Base-by-base conservation (phyloP, 768 basidiomycete species). In the Pulveroboletus sp. region DNA sequence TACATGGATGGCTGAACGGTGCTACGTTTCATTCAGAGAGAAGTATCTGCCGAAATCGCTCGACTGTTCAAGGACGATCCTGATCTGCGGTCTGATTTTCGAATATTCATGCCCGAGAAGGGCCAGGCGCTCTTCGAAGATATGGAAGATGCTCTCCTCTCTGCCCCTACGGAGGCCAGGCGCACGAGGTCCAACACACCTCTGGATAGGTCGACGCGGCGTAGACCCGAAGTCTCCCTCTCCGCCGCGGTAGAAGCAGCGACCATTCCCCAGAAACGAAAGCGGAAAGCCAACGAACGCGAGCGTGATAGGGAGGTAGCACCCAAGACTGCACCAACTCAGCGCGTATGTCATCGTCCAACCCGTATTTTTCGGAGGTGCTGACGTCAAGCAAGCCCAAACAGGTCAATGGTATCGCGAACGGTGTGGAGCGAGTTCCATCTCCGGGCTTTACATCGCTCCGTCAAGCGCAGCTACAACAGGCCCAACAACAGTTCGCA, bases 41-140 rank as follows among this genome's bases (percentile, higher is more conserved):
- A 87, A 54, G 82, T 89, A 1, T 80, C 84, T 6, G 76, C 74
- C 24, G 81, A 83, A 56, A 85, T 90, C 32, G 80, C 81, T 17
- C 70, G 72, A 39, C 69, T 90, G 11, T 89, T 91, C 71, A 83
- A 83, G 52, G 84, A 89, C 57, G 82, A 81, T 9, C 83, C 85
- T 0, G 88, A 90, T 64, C 64, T 91, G 31, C 77, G 83, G 34
- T 75, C 79, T 40, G 86, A 87, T 53, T 89, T 91, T 56, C 76
- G 80, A 24, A 76, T 85, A 46, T 90, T 90, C 66, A 79, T 90
- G 73, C 85, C 86, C 0, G 83, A 80, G 60, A 72, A 75, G 61
- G 74, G 70, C 43, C 80, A 77, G 45, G 70, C 71, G 50, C 58
- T 75, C 32, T 63, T 79, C 17, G 79, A 80, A 39, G 80, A 82